Base-by-base conservation (phyloP, 1,284 basidiomycete genomes). In the Apiotrichum akiyoshidainum region DNA sequence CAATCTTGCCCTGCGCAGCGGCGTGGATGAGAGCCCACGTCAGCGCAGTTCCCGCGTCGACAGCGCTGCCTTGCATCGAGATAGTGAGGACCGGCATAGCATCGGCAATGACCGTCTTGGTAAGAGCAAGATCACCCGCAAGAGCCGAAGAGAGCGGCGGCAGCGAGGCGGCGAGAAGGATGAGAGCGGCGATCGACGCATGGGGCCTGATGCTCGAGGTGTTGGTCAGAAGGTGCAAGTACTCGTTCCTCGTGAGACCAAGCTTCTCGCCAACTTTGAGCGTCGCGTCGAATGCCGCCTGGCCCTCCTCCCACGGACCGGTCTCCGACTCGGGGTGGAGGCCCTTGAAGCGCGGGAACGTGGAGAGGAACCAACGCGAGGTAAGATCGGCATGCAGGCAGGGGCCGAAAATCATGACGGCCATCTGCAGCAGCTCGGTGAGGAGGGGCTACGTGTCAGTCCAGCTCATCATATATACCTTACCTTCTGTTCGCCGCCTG, bases 401-500 rank as follows among this genome's bases (percentile, higher is more conserved):
- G 2, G 67, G 61, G 5, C 66, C 65, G 14, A 73, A 61, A 13
- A 70, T 57, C 51, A 68, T 65, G 33, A 68, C 47, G 5, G 59
- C 57, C 19, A 59, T 59, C 48, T 63, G 68, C 1, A 75, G 46
- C 1, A 72, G 37, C 33, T 67, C 60, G 0, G 59, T 65, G 31
- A 73, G 65, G 19, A 74, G 65, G 1, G 71, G 57, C 68, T 71
- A 52, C 2, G 34, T n/a, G 58, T 53, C 31, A 48, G 44, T 34
- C 22, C 16, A 11, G 14, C 11, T 2, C 14, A 17, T 7, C 22
- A 19, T 11, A 31, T 11, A 16, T 17, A 7, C 17, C 68, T 55
- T 37, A 74, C 72, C 47, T 62, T 53, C 51, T 71, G 72, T 57
- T 73, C 70, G 10, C 74, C 72, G 16, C 68, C 66, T 13, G 46